A percentile compares a stretch with the other conserved stretches of the same genome.
Evolutionary conservation across 345 rosid genomes (phyloP).

Genomic region (Bretschneidera sinensis): DNA sequence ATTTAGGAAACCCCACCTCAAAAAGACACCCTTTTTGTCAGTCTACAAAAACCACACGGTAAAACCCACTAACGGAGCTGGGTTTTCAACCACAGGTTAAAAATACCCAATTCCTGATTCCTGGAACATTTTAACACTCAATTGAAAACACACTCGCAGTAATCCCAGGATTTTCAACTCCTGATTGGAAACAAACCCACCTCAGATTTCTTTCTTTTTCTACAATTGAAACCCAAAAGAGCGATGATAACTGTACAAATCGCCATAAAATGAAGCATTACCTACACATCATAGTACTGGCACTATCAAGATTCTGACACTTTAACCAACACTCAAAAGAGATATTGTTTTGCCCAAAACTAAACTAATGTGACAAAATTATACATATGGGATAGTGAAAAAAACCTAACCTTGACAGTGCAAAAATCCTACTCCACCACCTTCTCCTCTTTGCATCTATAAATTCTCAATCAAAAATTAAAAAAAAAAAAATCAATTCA

Average conservation of each 20-base stretch:
- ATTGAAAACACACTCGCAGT: neutral
- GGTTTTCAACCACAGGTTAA: slow-evolving; percentile 11
- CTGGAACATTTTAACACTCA: neutral
- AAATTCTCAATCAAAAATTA: slow-evolving; percentile 2
- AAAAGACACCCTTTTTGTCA: neutral
- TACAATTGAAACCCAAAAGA: slow-evolving; percentile 5
- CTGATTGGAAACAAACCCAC: neutral
- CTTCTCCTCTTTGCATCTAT: slow-evolving; percentile 14
- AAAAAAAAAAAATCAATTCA: no score
- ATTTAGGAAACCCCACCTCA: slow-evolving; percentile 9
- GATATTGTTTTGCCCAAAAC: slow-evolving; percentile 10
- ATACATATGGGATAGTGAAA: neutral
- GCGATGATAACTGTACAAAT: slow-evolving; percentile 15
- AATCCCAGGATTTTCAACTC: slow-evolving; percentile 15
- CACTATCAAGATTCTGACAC: slow-evolving; percentile 30
- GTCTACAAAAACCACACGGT: slow-evolving; percentile 3
- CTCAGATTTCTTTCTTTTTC: slow-evolving; percentile 3
- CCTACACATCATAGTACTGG: slow-evolving; percentile 23
- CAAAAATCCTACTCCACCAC: slow-evolving; percentile 17
- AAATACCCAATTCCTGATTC: neutral
- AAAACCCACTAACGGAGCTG: slow-evolving; percentile 12
- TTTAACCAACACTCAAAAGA: slow-evolving; percentile 20
- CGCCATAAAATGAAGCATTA: slow-evolving; percentile 19
- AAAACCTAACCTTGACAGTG: slow-evolving; percentile 19
- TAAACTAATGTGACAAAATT: slow-evolving; percentile 6